A percentile compares a stretch with the other conserved stretches of the same genome.
Conservation (phyloP, 192 early-diverging fungal genomes). For the Coemansia erecta region DNA sequence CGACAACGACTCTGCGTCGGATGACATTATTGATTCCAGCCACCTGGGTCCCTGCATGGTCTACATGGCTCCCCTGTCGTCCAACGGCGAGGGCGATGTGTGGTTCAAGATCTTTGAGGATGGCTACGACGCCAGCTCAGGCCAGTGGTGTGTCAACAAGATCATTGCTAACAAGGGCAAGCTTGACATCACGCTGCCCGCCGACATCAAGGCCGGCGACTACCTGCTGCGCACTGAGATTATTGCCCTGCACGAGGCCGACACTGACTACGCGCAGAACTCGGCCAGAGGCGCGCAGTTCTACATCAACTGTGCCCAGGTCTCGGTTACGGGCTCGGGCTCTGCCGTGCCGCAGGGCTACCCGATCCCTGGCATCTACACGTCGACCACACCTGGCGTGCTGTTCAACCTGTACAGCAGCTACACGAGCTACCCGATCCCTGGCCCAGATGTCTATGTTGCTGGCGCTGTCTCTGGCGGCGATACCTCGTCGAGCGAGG, state of each 20-base stretch:
- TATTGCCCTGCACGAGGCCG: constrained; percentile 12
- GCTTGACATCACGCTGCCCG: constrained; percentile 8
- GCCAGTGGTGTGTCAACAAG: constrained; percentile 12
- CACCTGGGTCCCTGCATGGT: constrained; percentile 17
- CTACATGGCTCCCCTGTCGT: constrained; percentile 11
- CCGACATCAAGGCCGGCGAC: constrained; percentile 13
- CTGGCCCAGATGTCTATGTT: constrained; percentile 9
- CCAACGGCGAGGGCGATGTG: constrained; percentile 11
- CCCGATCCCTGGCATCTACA: constrained; percentile 9
- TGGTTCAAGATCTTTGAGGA: constrained; percentile 21
- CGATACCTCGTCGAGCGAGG: not conserved
- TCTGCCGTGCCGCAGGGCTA: constrained; percentile 1
- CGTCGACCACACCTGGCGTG: not conserved
- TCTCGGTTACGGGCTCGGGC: constrained; percentile 5
- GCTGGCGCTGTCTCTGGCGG: constrained; percentile 8
- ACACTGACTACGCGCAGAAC: constrained; percentile 1
- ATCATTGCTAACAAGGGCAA: constrained; percentile 9
- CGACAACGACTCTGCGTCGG: constrained; percentile 7
- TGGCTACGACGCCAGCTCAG: constrained; percentile 3
- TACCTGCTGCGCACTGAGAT: constrained; percentile 10
- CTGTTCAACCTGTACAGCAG: constrained; percentile 7
- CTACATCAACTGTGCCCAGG: constrained; percentile 15
- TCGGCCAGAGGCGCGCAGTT: constrained; percentile 6
- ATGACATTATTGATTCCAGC: constrained; percentile 1
- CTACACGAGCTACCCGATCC: constrained; percentile 12